Base-by-base conservation (phyloP, 2,329 filamentous ascomycete species). In the Colletotrichum sp. region DNA sequence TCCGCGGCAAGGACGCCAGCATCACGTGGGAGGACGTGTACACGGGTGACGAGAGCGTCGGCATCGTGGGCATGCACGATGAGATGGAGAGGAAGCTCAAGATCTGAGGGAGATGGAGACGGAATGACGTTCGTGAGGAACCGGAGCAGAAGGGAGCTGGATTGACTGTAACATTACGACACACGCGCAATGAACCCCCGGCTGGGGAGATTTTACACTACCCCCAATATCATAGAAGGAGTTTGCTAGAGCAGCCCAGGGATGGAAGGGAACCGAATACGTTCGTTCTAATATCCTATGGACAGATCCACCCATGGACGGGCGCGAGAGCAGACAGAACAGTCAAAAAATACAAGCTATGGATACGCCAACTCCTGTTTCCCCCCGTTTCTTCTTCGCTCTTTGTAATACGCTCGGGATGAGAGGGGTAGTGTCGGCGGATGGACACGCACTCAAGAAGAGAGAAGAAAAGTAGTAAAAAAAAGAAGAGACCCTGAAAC, bases 21-120 rank as follows among this genome's bases (percentile, higher is more conserved):
- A 89, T 98, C 80, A 92, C 90, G 10, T 99, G 97, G 97, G 97
- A 99, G 90, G 97, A 99, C 88, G 92, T 99, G 24, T 99, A 94
- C 83, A 92, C 90, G 24, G 95, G 95, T 76, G 93, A 95, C 80
- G 95, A 96, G 85, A 90, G 92, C 83, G 90, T 93, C 81, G 90
- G 91, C 77, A 88, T 92, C 57, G 91, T 93, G 28, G 92, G 93
- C 69, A 93, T 98, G 86, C 96, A 98, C 81, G 93, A 95, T 73
- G 96, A 99, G 91, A 96, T 98, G 92, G 96, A 98, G 92, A 91
- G 92, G 86, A 95, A 95, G 90, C 88, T 98, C 85, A 94, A 93
- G 90, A 98, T 98, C 83, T 87, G 88, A 34, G 10, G 24, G 21
- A 6, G 12, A 0, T 32, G 9, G 30, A 1, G 16, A 89, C 85